phyloP scores from a whole-genome alignment of 306 rosid species.

The Comarum palustre region DNA sequence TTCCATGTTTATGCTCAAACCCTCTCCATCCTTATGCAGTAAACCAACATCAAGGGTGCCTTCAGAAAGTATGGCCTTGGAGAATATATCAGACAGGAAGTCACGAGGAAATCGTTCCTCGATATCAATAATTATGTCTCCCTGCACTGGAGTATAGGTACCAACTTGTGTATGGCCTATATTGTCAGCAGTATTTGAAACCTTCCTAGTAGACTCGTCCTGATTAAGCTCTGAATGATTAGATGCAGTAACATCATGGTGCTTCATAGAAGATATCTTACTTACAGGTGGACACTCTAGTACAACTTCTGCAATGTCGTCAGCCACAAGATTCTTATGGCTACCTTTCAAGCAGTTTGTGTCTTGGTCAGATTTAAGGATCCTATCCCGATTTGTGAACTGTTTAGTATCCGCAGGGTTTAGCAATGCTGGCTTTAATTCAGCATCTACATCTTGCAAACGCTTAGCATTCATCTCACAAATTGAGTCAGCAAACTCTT shows the following conservation, averaged over 20 bases:
- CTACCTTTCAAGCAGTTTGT: conserved; percentile 30
- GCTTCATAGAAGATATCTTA: conserved; percentile 46
- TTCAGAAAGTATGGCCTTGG: conserved; percentile 68
- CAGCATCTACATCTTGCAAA: conserved; percentile 41
- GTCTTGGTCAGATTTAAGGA: conserved; percentile 35
- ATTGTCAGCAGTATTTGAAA: conserved; percentile 23
- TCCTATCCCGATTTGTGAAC: conserved; percentile 36
- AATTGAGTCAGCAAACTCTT: conserved; percentile 51
- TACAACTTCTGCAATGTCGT: conserved; percentile 40
- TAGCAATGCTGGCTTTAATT: conserved; percentile 31
- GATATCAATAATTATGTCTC: conserved; percentile 75
- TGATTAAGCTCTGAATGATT: conserved; percentile 39
- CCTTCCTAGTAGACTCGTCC: conserved; percentile 38
- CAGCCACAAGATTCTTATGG: conserved; percentile 28
- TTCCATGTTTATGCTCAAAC: conserved; percentile 72
- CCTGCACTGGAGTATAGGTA: conserved; percentile 49
- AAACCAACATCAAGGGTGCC: conserved; percentile 48
- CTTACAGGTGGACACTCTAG: conserved; percentile 28
- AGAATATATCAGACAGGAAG: conserved; percentile 80
- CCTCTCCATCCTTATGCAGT: conserved; percentile 70
- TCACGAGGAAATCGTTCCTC: conserved; percentile 86
- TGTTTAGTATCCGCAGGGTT: conserved; percentile 35
- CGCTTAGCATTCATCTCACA: conserved; percentile 41
- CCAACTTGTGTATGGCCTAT: conserved; percentile 32
- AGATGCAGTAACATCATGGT: conserved; percentile 34